These are phyloP conservation scores for Tolypocladium tundrense DNA, from an alignment of 2,329 filamentous ascomycete species.

Conservation along the genomic window DNA sequence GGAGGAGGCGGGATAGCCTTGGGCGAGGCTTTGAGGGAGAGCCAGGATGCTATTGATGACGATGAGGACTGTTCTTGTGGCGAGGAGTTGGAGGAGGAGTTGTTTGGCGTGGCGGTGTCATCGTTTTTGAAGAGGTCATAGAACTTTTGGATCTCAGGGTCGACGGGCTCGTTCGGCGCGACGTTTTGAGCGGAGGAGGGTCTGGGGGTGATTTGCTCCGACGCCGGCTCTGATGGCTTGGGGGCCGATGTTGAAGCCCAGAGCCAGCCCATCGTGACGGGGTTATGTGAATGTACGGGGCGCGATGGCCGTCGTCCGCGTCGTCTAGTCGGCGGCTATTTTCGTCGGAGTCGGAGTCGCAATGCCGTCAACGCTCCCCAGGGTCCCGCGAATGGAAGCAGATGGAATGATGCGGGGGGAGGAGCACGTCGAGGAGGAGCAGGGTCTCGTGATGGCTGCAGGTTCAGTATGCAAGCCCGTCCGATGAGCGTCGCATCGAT, in stretches of 20 bases:
- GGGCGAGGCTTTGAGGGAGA: slow-evolving; percentile 22
- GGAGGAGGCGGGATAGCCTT: slow-evolving; percentile 8
- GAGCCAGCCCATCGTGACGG: slow-evolving; percentile 48
- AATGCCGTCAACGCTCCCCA: not conserved
- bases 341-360: not conserved
- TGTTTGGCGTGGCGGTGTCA: slow-evolving; percentile 11
- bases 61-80: slow-evolving; percentile 17
- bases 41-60: slow-evolving; percentile 22
- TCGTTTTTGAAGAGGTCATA: slow-evolving; percentile 33
- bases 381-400: not conserved
- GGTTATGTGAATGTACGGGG: not conserved
- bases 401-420: not conserved
- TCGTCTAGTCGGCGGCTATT: not conserved
- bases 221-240: slow-evolving; percentile 13
- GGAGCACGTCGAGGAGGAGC: not conserved
- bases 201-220: slow-evolving; percentile 12
- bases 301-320: not conserved
- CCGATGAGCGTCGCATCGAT: not conserved
- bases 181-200: slow-evolving; percentile 10
- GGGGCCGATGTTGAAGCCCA: slow-evolving; percentile 37
- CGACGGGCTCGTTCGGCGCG: slow-evolving; percentile 20
- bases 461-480: not conserved
- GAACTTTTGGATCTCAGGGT: slow-evolving; percentile 46
- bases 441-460: not conserved
- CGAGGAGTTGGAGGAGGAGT: slow-evolving; percentile 9